A percentile compares a stretch with the other conserved stretches of the same genome.
phyloP scores from a whole-genome alignment of 495 filamentous ascomycete species.

The Penicillium egyptiacum region DNA sequence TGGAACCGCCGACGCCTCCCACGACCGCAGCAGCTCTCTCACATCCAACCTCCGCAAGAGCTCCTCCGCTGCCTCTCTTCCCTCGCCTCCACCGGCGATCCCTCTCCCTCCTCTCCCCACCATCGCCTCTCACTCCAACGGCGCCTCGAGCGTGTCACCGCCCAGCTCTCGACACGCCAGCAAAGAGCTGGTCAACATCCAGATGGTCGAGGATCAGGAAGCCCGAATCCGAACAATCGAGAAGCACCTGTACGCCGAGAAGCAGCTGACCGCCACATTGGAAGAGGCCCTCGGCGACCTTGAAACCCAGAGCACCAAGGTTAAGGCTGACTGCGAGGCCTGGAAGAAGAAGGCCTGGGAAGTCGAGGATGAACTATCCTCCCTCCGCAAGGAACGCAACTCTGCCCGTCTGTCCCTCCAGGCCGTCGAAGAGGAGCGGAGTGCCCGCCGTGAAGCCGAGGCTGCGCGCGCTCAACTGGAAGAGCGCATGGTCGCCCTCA shows the following conservation, averaged over 20 bases:
- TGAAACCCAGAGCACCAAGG: constrained; percentile 79
- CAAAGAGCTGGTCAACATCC: constrained; percentile 73
- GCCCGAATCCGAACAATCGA: constrained; percentile 92
- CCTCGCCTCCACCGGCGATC: constrained; percentile 94
- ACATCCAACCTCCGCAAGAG: constrained; percentile 84
- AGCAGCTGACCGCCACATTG: constrained; percentile 89
- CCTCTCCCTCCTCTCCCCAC: constrained; percentile 67
- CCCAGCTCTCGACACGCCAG: constrained; percentile 66
- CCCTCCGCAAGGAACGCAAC: constrained; percentile 66
- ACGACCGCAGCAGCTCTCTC: constrained; percentile 74
- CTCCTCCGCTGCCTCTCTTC: constrained; percentile 75
- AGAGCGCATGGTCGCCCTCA: constrained; percentile 89
- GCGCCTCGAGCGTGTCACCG: constrained; percentile 43
- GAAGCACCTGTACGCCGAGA: constrained; percentile 94
- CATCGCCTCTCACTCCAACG: constrained; percentile 42
- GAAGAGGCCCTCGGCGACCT: constrained; percentile 95
- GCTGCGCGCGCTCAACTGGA: constrained; percentile 83
- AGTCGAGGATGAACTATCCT: constrained; percentile 75
- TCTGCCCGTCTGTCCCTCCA: constrained; percentile 81
- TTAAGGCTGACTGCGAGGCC: constrained; percentile 80
- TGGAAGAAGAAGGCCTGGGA: constrained; percentile 81
- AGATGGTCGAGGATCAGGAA: constrained; percentile 82
- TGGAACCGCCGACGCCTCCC: constrained; percentile 37
- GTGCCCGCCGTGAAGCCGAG: constrained; percentile 83
- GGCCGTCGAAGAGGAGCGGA: constrained; percentile 90